Base-by-base conservation (phyloP, 140 eudicot genomes). In the Artemisia princeps region DNA sequence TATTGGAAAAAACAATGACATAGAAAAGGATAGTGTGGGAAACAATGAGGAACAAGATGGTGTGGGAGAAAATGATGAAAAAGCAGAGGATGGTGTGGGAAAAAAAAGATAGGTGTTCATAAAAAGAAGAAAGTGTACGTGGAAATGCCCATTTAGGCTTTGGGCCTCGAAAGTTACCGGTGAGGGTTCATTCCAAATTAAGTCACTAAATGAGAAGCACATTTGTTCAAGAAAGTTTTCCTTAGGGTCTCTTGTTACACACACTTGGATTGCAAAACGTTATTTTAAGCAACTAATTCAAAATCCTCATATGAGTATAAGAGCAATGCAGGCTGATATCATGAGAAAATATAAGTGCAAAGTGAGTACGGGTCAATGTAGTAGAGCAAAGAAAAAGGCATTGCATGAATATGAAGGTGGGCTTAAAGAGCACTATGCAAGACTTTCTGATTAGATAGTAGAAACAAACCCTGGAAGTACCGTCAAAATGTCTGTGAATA, bases 71-170 rank as follows among this genome's bases (percentile, higher is more conserved):
- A 28, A 3, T 3, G 6, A 28, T 8, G 51, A 45, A 2, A 8
- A 45, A n/a, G n/a, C n/a, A n/a, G n/a, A n/a, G n/a, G n/a, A n/a
- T n/a, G n/a, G n/a, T n/a, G n/a, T n/a, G n/a, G n/a, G n/a, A n/a
- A n/a, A n/a, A n/a, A n/a, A n/a, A n/a, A n/a, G 12, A 49, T 6
- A 12, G 55, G 6, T 13, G 13, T 2, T 49, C 4, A 13, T 23
- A 60, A 6, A 10, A 60, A 28, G 15, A 60, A 60, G 8, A 10
- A 60, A 4, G 15, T 15, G 17, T 8, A n/a, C n/a, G n/a, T n/a
- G n/a, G 67, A 16, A 62, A 62, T 63, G 42, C 46, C 37, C 68
- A 16, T 63, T 61, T 33, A 61, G 19, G 17, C 55, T 63, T 63
- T 44, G 55, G 54, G 55, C 55, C 3, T 42, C 40, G 2, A 15